These are phyloP conservation scores for Sarcomyxa edulis DNA, from an alignment of 768 basidiomycete genomes.

Conservation along the genomic window DNA sequence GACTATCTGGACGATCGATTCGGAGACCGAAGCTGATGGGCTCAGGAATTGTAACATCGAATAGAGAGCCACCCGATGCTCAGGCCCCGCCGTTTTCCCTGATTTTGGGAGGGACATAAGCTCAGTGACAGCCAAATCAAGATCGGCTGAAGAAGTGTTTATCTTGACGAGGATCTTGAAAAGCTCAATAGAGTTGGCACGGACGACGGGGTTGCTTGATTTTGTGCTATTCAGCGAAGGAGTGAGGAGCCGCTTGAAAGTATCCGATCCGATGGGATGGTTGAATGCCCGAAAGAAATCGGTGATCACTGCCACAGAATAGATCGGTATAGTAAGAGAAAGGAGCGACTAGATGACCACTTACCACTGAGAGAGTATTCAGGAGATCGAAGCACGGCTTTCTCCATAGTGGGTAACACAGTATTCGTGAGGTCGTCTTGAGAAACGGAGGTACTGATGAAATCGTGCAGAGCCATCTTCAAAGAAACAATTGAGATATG, in stretches of 20 bases:
- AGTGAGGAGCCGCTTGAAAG: constrained; percentile 50
- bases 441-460: constrained; percentile 49
- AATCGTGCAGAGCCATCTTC: constrained; percentile 54
- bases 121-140: constrained; percentile 51
- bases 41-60: constrained; percentile 61
- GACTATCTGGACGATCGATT: constrained; percentile 39
- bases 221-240: constrained; percentile 66
- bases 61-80: constrained; percentile 80
- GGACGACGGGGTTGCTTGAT: constrained; percentile 62
- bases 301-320: constrained; percentile 37
- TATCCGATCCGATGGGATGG: constrained; percentile 39
- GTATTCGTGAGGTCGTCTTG: constrained; percentile 43
- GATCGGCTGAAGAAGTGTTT: constrained; percentile 28
- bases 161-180: constrained; percentile 46
- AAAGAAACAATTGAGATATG: constrained; percentile 9
- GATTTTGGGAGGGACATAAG: constrained; percentile 69
- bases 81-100: constrained; percentile 83
- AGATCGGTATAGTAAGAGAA: constrained; percentile 1
- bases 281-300: constrained; percentile 54
- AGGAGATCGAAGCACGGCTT: constrained; percentile 75
- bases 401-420: constrained; percentile 73
- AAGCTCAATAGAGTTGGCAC: constrained; percentile 49
- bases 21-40: constrained; percentile 35
- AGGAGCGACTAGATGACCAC: constrained; percentile 19
- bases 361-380: constrained; percentile 67